Base-by-base conservation (phyloP, 306 rosid species). In the Amphicarpaea edgeworthii region DNA sequence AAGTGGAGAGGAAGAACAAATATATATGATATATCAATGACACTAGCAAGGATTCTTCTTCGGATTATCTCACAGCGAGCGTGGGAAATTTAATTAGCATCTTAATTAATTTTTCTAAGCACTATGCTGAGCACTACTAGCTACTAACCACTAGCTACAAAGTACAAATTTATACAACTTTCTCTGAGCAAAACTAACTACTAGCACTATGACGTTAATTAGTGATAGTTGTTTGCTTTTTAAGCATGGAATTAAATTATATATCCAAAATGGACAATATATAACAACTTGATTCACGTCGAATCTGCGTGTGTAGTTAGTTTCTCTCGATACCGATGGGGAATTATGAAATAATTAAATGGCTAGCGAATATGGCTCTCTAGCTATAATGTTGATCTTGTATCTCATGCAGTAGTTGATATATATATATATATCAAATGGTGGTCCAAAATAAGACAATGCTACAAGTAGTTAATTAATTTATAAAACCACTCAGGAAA, bases 151-250 rank as follows among this genome's bases (percentile, higher is more conserved):
- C 60, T n/a, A n/a, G n/a, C n/a, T 15, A 32, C 47, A 68, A 68
- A 24, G 1, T 68, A 23, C 73, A 69, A 28, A n/a, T 38, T 28
- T 30, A 49, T 30, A 49, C 12, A 69, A 69, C 46, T 68, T 28
- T 11, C 16, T 49, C 15, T 8, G 46, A 1, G 28, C 8, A 17
- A 8, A 62, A 62, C n/a, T n/a, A n/a, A 62, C 37, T 45, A 24
- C 68, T 45, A 61, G 68, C n/a, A n/a, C 68, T 28, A 61, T 61
- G 68, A 61, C 68, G 68, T 61, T 55, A n/a, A n/a, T n/a, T n/a
- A 3, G 42, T 26, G 32, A 72, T 21, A 8, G 20, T 72, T 72
- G 43, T 41, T 42, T 57, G 5, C 7, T 24, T 51, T 53, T 30
- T 34, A 28, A 1, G 4, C 17, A 23, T 41, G 54, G 30, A 12